Evolutionary conservation across 1,284 basidiomycete genomes (phyloP).

Genomic region (Erythrobasidium hasegawianum): DNA sequence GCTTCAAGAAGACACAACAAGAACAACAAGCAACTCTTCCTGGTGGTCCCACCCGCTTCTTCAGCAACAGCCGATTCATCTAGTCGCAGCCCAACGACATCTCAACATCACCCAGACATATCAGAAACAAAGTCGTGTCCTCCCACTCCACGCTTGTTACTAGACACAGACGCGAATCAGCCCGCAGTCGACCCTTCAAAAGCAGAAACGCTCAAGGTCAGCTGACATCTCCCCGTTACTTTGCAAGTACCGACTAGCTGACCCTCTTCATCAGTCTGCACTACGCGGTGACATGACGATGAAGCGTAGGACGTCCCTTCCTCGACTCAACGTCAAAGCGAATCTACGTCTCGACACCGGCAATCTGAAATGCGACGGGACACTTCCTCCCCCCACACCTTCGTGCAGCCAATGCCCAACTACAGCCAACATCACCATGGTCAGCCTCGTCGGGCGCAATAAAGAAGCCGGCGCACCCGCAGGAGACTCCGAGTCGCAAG

Average conservation of each 20-base stretch:
- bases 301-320: slow-evolving; percentile 28
- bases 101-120: slow-evolving; percentile 4
- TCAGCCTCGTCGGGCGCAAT: slow-evolving; percentile 23
- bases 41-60: slow-evolving; percentile 10
- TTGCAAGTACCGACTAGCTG: too few relatives aligned
- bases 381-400: neutral
- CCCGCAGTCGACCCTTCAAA: neutral
- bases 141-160: slow-evolving; percentile 16
- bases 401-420: neutral
- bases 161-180: slow-evolving; percentile 2
- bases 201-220: slow-evolving; percentile 17
- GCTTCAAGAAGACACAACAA: neutral
- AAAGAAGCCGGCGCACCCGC: slow-evolving; percentile 25
- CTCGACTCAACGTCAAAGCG: slow-evolving; percentile 25
- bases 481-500: slow-evolving; percentile 28
- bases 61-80: neutral
- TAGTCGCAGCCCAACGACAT: slow-evolving; percentile 1
- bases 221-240: neutral
- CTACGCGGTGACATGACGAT: slow-evolving; percentile 31
- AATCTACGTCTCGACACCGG: neutral
- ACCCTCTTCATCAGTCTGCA: slow-evolving; percentile 16
- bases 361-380: neutral
- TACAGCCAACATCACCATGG: slow-evolving; percentile 7
- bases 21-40: slow-evolving; percentile 32
- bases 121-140: slow-evolving; percentile 35